A percentile compares a stretch with the other conserved stretches of the same genome.
These are phyloP conservation scores for Arabis alpina DNA, from an alignment of 345 rosid genomes.

Conservation along the genomic window DNA sequence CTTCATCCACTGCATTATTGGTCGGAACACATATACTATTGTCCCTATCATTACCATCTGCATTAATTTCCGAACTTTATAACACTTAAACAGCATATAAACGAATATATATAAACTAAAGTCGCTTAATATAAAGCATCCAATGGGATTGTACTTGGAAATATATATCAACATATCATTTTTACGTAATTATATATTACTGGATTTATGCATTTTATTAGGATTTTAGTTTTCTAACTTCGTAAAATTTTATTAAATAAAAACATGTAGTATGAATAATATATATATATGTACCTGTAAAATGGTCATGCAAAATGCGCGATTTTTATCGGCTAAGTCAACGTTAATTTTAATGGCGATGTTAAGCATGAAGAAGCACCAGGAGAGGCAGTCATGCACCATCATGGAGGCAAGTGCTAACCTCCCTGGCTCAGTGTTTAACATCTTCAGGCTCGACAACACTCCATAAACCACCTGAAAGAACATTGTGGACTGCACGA, in stretches of 20 bases:
- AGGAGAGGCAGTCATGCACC: conserved; percentile 42
- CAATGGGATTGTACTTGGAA: neutral
- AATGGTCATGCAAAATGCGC: neutral
- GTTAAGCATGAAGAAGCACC: conserved; percentile 25
- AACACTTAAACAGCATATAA: no score
- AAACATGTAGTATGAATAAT: no score
- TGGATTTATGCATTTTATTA: neutral
- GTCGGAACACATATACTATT: conserved; percentile 44
- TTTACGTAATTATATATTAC: no score
- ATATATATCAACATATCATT: no score
- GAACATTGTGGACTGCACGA: conserved; percentile 41
- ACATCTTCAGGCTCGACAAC: conserved; percentile 49
- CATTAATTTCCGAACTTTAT: neutral
- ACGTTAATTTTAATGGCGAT: conserved; percentile 29
- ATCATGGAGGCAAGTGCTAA: conserved; percentile 55
- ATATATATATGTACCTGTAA: conserved; percentile 23
- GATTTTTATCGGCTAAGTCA: neutral
- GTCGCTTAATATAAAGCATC: neutral
- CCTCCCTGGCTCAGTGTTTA: conserved; percentile 56
- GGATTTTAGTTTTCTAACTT: neutral
- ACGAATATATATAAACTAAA: neutral
- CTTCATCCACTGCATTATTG: conserved; percentile 50
- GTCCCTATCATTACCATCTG: conserved; percentile 35
- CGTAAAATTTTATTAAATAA: neutral
- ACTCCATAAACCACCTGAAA: conserved; percentile 47